These are phyloP conservation scores for Aureobasidium namibiae DNA, from an alignment of 2,329 filamentous ascomycete genomes.

Conservation along the genomic window DNA sequence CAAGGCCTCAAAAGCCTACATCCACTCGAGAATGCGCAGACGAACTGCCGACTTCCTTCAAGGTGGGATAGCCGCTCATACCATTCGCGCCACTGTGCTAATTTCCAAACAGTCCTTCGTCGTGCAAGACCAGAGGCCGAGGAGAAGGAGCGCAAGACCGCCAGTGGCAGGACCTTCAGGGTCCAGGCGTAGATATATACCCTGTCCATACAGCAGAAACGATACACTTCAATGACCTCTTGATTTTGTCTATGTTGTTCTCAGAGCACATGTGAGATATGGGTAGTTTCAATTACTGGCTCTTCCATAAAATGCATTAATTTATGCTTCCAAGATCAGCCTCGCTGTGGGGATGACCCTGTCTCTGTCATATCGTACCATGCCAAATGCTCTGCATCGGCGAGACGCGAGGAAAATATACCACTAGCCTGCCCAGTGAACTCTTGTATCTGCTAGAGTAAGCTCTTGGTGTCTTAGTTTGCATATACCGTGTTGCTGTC, in stretches of 20 bases:
- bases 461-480: too few relatives aligned
- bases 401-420: too few relatives aligned
- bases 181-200: conserved; percentile 39
- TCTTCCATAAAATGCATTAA: too few relatives aligned
- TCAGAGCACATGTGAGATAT: too few relatives aligned
- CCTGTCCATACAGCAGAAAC: conserved; percentile 7
- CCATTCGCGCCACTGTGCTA: background rate
- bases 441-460: too few relatives aligned
- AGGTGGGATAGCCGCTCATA: conserved; percentile 47
- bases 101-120: conserved; percentile 64
- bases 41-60: conserved; percentile 97
- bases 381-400: background rate
- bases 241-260: too few relatives aligned
- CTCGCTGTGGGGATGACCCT: background rate
- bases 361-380: background rate
- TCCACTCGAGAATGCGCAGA: conserved; percentile 96
- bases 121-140: conserved; percentile 90
- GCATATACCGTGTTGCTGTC: too few relatives aligned
- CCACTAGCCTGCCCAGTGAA: too few relatives aligned
- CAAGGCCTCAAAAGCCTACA: conserved; percentile 98
- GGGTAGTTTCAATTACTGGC: too few relatives aligned
- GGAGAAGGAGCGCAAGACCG: conserved; percentile 96
- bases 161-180: conserved; percentile 86
- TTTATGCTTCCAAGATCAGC: background rate
- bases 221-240: background rate